These are phyloP conservation scores for Triglochin maritima DNA, from an alignment of 106 monocot species.

Conservation along the genomic window DNA sequence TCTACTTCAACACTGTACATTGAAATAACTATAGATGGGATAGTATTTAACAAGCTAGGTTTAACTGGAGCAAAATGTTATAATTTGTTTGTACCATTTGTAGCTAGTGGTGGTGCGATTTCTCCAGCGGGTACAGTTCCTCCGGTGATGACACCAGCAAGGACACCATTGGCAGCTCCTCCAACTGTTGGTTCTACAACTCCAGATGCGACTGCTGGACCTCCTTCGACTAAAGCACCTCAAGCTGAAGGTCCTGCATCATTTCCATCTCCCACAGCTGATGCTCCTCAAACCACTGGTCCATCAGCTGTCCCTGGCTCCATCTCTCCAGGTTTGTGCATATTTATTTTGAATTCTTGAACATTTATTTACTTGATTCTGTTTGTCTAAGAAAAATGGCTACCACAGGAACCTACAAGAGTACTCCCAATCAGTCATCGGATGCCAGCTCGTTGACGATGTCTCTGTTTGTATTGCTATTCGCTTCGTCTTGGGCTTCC, in stretches of 20 bases:
- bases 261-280: background rate
- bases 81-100: background rate
- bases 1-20: too few relatives aligned
- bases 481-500: background rate
- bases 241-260: too few relatives aligned
- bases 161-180: background rate
- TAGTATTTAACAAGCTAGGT: background rate
- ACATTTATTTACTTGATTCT: too few relatives aligned
- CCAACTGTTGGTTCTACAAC: background rate
- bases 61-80: background rate
- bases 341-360: too few relatives aligned
- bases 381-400: too few relatives aligned
- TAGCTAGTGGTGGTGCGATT: background rate
- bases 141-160: too few relatives aligned
- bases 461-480: slow-evolving; percentile 1
- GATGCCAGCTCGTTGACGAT: background rate
- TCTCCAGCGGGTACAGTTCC: too few relatives aligned
- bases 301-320: background rate
- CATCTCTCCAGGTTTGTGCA: background rate
- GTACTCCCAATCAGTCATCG: background rate
- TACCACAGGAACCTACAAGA: background rate
- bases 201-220: background rate
- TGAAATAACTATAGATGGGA: background rate
- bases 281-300: background rate
- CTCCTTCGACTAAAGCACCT: too few relatives aligned